phyloP scores from a whole-genome alignment of 2,329 filamentous ascomycete species.

The Monosporascus sp. region DNA sequence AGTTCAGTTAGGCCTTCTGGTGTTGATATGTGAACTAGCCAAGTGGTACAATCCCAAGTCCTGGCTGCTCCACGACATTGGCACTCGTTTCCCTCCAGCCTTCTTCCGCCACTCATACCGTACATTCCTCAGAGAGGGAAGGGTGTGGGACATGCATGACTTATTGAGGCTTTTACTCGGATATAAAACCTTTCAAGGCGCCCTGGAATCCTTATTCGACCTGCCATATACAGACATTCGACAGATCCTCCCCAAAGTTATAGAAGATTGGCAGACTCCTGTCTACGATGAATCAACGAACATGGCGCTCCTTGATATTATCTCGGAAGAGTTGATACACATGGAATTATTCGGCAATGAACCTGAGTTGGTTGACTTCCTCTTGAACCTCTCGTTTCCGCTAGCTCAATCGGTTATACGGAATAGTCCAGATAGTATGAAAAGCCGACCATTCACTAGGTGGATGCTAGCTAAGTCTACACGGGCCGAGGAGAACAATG shows the following conservation, averaged over 20 bases:
- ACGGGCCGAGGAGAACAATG: neutral
- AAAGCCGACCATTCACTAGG: neutral
- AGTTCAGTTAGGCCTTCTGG: conserved; percentile 11
- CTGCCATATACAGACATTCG: neutral
- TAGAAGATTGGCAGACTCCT: neutral
- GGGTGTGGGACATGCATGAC: conserved; percentile 21
- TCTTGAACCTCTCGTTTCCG: neutral
- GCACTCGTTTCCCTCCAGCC: conserved; percentile 1
- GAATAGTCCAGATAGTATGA: neutral
- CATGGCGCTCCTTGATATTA: neutral
- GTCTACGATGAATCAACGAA: neutral
- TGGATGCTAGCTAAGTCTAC: neutral
- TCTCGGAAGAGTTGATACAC: neutral
- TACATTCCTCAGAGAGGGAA: conserved; percentile 15
- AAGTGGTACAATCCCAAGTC: conserved; percentile 1
- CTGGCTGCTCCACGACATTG: neutral
- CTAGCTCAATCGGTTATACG: neutral
- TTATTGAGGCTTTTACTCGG: neutral
- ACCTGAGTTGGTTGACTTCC: neutral
- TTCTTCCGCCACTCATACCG: conserved; percentile 6
- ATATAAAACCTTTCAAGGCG: neutral
- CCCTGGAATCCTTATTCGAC: neutral
- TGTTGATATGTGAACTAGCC: conserved; percentile 7
- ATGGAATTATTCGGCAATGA: neutral
- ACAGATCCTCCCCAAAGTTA: neutral